Conservation (phyloP, 305 asterid species). For the Fraxinus platypoda region DNA sequence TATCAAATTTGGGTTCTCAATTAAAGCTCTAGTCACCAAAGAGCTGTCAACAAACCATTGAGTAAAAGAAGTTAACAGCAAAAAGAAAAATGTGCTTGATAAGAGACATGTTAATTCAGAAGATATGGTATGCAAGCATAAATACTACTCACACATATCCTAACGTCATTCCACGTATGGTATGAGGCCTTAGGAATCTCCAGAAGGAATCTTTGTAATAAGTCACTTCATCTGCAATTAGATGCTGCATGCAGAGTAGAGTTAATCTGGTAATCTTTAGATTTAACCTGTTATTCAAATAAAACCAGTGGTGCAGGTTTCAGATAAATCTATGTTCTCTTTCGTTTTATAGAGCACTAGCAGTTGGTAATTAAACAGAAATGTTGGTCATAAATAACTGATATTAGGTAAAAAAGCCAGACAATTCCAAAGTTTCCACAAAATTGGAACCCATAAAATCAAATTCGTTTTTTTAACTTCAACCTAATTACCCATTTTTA, state of each 20-base stretch:
- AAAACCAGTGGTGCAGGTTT: neutral
- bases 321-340: neutral
- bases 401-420: neutral
- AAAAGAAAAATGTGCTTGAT: slow-evolving; percentile 1
- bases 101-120: neutral
- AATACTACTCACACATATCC: slow-evolving; percentile 73
- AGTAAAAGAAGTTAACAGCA: slow-evolving; percentile 9
- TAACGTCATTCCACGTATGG: slow-evolving; percentile 88
- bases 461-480: neutral
- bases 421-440: neutral
- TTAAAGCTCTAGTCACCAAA: slow-evolving; percentile 74
- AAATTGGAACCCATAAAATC: neutral
- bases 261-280: neutral
- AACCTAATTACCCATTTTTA: neutral
- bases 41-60: slow-evolving; percentile 52
- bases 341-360: neutral
- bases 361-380: neutral
- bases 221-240: neutral
- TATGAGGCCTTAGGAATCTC: slow-evolving; percentile 96
- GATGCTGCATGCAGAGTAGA: neutral
- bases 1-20: slow-evolving; percentile 88
- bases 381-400: neutral
- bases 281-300: neutral
- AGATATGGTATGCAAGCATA: neutral
- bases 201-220: slow-evolving; percentile 71